phyloP scores from a whole-genome alignment of 2,329 filamentous ascomycete genomes.

The Colletotrichum noveboracense region DNA sequence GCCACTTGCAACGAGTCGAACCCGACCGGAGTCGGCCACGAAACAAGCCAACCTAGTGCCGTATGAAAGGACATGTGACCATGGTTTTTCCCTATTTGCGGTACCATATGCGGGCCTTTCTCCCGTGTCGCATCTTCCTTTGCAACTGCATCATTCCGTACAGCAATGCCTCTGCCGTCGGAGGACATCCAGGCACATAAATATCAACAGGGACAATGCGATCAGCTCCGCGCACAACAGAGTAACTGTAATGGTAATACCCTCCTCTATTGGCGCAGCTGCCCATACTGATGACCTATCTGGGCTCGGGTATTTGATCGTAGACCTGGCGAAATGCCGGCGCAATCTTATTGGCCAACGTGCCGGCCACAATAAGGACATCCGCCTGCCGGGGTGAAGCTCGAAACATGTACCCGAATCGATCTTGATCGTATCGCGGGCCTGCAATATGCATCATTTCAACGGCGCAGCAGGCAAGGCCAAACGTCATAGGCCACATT shows the following conservation, averaged over 20 bases:
- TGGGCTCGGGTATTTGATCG: constrained; percentile 93
- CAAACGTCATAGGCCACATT: constrained; percentile 89
- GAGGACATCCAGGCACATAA: constrained; percentile 78
- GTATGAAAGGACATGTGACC: neutral
- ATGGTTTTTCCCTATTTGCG: constrained; percentile 47
- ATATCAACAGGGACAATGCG: constrained; percentile 80
- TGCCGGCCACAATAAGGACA: constrained; percentile 93
- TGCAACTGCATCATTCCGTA: constrained; percentile 78
- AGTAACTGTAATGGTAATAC: constrained; percentile 88
- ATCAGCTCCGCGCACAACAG: constrained; percentile 74
- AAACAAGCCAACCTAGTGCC: neutral
- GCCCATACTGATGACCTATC: constrained; percentile 86
- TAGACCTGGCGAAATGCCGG: constrained; percentile 89
- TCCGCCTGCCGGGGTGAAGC: constrained; percentile 87
- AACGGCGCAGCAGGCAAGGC: constrained; percentile 85
- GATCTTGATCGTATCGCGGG: constrained; percentile 87
- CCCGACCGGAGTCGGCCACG: rapidly evolving
- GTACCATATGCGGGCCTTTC: constrained; percentile 63
- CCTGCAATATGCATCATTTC: constrained; percentile 96
- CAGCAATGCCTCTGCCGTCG: constrained; percentile 66
- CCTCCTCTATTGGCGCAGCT: constrained; percentile 85
- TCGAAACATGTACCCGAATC: constrained; percentile 88
- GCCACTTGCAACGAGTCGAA: neutral
- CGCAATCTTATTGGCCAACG: constrained; percentile 95
- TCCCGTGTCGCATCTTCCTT: constrained; percentile 72